Conservation (phyloP, 495 filamentous ascomycete genomes). For the Cercophora sp. region DNA sequence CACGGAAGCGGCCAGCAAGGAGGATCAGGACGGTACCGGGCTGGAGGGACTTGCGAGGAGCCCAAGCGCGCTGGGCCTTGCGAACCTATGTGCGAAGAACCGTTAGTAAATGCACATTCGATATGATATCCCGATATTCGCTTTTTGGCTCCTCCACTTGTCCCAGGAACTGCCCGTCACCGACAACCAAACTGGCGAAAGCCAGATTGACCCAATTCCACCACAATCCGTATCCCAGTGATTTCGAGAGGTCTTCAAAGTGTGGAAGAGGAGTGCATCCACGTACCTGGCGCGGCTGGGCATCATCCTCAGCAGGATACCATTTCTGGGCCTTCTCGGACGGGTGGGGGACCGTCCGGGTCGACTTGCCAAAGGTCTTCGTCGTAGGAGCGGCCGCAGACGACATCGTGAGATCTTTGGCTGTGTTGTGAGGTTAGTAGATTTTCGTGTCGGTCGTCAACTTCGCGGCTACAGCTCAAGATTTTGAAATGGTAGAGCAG, state of each 20-base stretch:
- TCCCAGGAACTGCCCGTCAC: neutral
- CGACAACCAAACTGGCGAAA: too few species aligned
- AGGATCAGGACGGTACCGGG: slow-evolving; percentile 96
- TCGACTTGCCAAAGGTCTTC: slow-evolving; percentile 97
- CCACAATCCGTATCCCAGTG: too few species aligned
- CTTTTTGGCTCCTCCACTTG: neutral
- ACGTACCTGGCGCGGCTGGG: slow-evolving; percentile 88
- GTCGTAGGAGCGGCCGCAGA: slow-evolving; percentile 57
- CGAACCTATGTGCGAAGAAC: slow-evolving; percentile 69
- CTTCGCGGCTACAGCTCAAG: slow-evolving; percentile 31
- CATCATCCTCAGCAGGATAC: slow-evolving; percentile 95
- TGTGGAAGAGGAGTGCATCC: slow-evolving; percentile 20
- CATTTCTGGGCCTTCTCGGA: slow-evolving; percentile 96
- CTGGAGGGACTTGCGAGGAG: slow-evolving; percentile 77
- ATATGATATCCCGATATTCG: neutral
- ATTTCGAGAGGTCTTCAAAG: too few species aligned
- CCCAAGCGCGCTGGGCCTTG: slow-evolving; percentile 83
- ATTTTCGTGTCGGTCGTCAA: slow-evolving; percentile 34
- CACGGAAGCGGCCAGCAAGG: slow-evolving; percentile 98
- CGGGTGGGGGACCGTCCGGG: slow-evolving; percentile 77
- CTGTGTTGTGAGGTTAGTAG: slow-evolving; percentile 39
- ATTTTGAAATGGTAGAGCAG: slow-evolving; percentile 33
- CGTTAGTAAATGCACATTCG: too few species aligned
- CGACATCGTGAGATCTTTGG: slow-evolving; percentile 60
- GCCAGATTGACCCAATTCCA: slow-evolving; percentile 14